Conservation (phyloP, 495 filamentous ascomycete genomes). For the Trichodelitschia bisporula region DNA sequence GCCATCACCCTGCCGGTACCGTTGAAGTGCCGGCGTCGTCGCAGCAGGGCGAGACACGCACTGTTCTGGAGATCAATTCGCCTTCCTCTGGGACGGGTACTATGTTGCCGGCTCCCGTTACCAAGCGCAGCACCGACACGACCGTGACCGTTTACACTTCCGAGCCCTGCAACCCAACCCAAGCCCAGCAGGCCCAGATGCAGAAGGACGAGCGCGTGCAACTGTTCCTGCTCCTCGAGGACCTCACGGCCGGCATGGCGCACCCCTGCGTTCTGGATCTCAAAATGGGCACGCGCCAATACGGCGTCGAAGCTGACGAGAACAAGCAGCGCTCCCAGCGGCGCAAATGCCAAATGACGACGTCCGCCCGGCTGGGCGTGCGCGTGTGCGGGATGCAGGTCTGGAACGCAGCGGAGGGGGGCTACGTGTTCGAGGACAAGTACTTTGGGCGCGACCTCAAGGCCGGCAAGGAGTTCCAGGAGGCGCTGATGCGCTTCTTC, state of each 20-base stretch:
- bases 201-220: constrained; percentile 48
- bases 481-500: constrained; percentile 68
- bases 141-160: too few relatives aligned
- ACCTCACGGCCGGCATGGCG: constrained; percentile 90
- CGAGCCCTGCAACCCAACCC: too few relatives aligned
- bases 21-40: neutral
- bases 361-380: constrained; percentile 75
- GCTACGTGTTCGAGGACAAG: constrained; percentile 83
- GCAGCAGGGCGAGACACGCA: neutral
- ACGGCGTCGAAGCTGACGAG: constrained; percentile 76
- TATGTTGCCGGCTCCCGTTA: constrained; percentile 10
- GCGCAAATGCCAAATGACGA: constrained; percentile 77
- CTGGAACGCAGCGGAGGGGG: constrained; percentile 66
- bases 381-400: constrained; percentile 89
- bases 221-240: constrained; percentile 87
- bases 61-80: neutral
- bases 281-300: constrained; percentile 98
- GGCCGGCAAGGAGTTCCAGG: constrained; percentile 73
- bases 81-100: too few relatives aligned
- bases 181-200: constrained; percentile 61
- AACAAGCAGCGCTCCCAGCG: constrained; percentile 87
- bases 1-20: too few relatives aligned
- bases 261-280: constrained; percentile 88
- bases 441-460: constrained; percentile 84
- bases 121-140: neutral